Evolutionary conservation across 305 asterid species (phyloP).

Genomic region (Ajuga reptans): DNA sequence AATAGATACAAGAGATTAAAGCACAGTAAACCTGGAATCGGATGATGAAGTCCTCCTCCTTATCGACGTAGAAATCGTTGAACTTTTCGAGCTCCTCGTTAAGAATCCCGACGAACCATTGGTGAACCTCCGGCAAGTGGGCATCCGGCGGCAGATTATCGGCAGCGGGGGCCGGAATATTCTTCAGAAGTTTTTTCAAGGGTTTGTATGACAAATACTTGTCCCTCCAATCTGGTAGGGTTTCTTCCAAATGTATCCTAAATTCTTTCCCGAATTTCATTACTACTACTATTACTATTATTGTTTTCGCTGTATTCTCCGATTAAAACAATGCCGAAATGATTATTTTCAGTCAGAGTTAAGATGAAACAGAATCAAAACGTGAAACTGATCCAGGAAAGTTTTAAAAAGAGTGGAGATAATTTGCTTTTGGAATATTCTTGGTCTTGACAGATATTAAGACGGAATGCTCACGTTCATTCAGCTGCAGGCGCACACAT

Average conservation of each 20-base stretch:
- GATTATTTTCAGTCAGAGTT: constrained; percentile 7
- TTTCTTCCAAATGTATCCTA: constrained; percentile 65
- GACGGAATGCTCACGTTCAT: neutral
- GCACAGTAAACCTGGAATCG: constrained; percentile 56
- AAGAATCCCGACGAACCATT: constrained; percentile 64
- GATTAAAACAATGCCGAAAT: neutral
- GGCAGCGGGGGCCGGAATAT: constrained; percentile 37
- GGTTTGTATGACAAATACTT: constrained; percentile 74
- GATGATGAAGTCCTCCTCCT: constrained; percentile 84
- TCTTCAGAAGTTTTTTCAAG: constrained; percentile 73
- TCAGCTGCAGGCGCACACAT: constrained; percentile 1
- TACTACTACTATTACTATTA: too few relatives aligned
- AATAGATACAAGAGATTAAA: neutral
- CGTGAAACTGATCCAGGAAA: neutral
- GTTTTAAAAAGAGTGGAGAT: neutral
- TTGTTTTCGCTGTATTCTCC: neutral
- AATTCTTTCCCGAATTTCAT: constrained; percentile 91
- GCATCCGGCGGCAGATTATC: constrained; percentile 23
- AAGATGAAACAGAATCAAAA: neutral
- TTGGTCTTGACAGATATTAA: neutral
- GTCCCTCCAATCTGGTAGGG: constrained; percentile 94
- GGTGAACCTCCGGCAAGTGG: constrained; percentile 40
- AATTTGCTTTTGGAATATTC: constrained; percentile 19
- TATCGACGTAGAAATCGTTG: constrained; percentile 91
- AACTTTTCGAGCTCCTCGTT: constrained; percentile 80